Conservation (phyloP, 2,329 filamentous ascomycete species). For the Pseudogymnoascus sp. region DNA sequence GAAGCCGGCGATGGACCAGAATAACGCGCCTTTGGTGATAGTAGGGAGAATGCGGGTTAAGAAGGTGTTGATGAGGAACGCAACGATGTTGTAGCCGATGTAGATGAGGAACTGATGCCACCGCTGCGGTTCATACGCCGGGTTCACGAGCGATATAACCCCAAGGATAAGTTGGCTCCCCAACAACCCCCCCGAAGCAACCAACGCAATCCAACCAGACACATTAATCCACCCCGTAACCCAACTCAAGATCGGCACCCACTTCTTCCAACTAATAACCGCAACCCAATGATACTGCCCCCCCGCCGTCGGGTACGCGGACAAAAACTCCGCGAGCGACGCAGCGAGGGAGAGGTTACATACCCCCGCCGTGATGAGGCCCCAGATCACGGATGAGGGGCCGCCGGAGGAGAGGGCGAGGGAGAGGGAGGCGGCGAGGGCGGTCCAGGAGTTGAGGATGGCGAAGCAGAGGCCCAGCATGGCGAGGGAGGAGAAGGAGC, state of each 20-base stretch:
- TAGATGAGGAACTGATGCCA: constrained; percentile 36
- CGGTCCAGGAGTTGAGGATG: constrained; percentile 36
- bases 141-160: constrained; percentile 43
- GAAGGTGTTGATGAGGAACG: constrained; percentile 39
- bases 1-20: constrained; percentile 33
- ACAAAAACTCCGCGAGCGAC: constrained; percentile 35
- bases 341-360: constrained; percentile 34
- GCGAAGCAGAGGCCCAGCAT: constrained; percentile 47
- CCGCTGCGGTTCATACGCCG: constrained; percentile 55
- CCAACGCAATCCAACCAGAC: constrained; percentile 45
- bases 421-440: constrained; percentile 23
- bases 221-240: constrained; percentile 41
- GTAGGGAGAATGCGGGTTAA: constrained; percentile 29
- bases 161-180: constrained; percentile 40
- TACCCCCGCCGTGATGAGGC: constrained; percentile 35
- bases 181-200: constrained; percentile 41
- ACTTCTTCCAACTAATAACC: constrained; percentile 32
- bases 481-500: constrained; percentile 44
- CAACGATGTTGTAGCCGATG: constrained; percentile 30
- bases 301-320: constrained; percentile 34
- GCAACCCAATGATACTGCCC: constrained; percentile 38
- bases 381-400: constrained; percentile 32
- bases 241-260: constrained; percentile 32
- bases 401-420: constrained; percentile 36
- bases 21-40: constrained; percentile 25